Percentiles rank a stretch among this genome's conserved stretches.
Evolutionary conservation across 163 green algal genomes (phyloP).

Genomic region (Scenedesmus sp.): DNA sequence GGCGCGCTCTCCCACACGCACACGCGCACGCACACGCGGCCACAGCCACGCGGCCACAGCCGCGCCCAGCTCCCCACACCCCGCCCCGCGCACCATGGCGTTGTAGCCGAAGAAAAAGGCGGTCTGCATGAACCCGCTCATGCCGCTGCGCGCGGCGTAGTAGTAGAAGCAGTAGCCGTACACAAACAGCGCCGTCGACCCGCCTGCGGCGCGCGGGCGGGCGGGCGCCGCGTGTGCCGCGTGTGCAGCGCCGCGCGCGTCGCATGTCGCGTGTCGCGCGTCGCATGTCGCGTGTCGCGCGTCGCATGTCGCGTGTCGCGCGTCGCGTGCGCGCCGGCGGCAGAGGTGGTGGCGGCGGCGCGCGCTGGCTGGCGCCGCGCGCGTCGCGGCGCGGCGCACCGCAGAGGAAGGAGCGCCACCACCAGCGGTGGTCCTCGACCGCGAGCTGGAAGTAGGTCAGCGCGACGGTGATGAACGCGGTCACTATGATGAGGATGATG

Average conservation of each 20-base stretch:
- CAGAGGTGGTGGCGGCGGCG: too few relatives aligned
- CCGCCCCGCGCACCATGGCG: constrained; percentile 54
- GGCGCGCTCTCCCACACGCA: too few relatives aligned
- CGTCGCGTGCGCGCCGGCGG: too few relatives aligned
- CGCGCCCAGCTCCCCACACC: too few relatives aligned
- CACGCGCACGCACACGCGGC: too few relatives aligned
- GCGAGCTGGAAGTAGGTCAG: constrained; percentile 99
- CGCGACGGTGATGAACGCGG: constrained; percentile 97
- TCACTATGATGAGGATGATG: constrained; percentile 95
- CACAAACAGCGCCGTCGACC: constrained; percentile 92
- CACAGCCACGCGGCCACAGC: too few relatives aligned
- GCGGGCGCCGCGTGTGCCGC: too few relatives aligned
- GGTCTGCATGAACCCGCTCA: constrained; percentile 96
- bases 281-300: too few relatives aligned
- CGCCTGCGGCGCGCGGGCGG: too few relatives aligned
- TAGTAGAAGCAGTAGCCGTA: constrained; percentile 99
- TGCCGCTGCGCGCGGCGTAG: constrained; percentile 90
- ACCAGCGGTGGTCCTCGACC: constrained; percentile 96
- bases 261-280: background rate
- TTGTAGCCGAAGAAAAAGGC: constrained; percentile 99
- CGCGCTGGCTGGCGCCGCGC: too few relatives aligned
- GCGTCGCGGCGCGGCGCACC: too few relatives aligned
- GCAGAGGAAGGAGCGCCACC: constrained; percentile 94
- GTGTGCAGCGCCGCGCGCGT: background rate
- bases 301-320: too few relatives aligned